phyloP scores from a whole-genome alignment of 192 early-diverging fungal genomes.

The Podila epicladia region DNA sequence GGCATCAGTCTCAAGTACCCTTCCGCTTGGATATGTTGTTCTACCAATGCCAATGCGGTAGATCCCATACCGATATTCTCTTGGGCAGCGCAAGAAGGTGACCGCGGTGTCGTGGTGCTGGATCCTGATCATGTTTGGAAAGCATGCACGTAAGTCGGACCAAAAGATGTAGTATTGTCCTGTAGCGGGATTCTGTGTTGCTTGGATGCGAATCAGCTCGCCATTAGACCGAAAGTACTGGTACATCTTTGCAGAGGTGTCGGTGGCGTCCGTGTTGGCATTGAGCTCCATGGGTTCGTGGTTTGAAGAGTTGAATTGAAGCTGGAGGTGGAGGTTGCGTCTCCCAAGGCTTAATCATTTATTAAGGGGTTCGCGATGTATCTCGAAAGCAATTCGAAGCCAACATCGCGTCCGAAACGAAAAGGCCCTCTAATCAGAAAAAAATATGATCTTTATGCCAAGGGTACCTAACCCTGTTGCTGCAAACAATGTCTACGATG shows the following conservation, averaged over 20 bases:
- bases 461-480: too few species aligned
- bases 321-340: too few species aligned
- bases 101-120: slow-evolving; percentile 17
- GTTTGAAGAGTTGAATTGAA: neutral
- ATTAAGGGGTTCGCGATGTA: too few species aligned
- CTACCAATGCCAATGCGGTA: too few species aligned
- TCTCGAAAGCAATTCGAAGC: too few species aligned
- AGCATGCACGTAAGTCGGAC: slow-evolving; percentile 21
- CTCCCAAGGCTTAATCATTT: too few species aligned
- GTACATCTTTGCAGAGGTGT: slow-evolving; percentile 4
- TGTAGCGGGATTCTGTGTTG: slow-evolving; percentile 11
- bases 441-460: too few species aligned
- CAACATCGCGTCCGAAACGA: too few species aligned
- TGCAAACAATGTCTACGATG: too few species aligned
- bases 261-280: neutral
- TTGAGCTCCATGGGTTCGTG: neutral
- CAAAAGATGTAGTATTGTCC: slow-evolving; percentile 22
- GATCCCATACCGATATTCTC: slow-evolving; percentile 20
- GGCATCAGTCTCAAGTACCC: neutral
- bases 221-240: slow-evolving; percentile 21
- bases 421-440: too few species aligned
- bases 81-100: slow-evolving; percentile 20
- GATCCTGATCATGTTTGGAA: slow-evolving; percentile 18
- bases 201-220: slow-evolving; percentile 15
- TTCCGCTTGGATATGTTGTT: neutral